Evolutionary conservation across 148 eudicot genomes (phyloP).

Genomic region (Chenopodium formosanum): DNA sequence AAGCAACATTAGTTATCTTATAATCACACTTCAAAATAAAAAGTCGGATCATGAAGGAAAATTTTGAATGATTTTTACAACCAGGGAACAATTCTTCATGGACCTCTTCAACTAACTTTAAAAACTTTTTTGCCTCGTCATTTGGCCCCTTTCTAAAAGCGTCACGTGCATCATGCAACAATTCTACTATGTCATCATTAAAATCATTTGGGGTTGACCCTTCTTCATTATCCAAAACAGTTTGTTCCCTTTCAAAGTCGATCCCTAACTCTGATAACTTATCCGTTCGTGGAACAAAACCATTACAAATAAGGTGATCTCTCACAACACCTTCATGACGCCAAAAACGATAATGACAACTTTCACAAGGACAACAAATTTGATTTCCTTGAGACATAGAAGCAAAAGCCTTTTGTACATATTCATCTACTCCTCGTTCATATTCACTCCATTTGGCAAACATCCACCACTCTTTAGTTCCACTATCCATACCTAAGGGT

Average conservation of each 20-base stretch:
- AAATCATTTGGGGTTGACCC: too few species aligned
- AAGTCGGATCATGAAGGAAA: not conserved
- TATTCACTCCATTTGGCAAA: not conserved
- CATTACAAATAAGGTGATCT: not conserved
- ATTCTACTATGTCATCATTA: not conserved
- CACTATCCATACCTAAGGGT: not conserved
- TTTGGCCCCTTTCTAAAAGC: not conserved
- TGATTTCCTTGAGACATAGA: not conserved
- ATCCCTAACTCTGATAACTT: not conserved
- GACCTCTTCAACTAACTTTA: not conserved
- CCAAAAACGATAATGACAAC: not conserved
- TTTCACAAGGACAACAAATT: conserved; percentile 3
- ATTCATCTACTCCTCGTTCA: not conserved
- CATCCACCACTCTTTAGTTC: not conserved
- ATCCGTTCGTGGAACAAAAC: not conserved
- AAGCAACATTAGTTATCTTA: not conserved
- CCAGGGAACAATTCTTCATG: not conserved
- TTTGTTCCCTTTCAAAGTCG: not conserved
- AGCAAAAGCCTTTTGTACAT: not conserved
- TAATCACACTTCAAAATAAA: conserved; percentile 9
- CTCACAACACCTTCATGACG: not conserved
- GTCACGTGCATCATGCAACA: not conserved
- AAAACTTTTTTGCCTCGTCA: conserved; percentile 3
- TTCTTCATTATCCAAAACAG: not conserved
- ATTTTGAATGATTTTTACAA: not conserved